phyloP scores from a whole-genome alignment of 2,329 filamentous ascomycete genomes.

The Orbilia ellipsospora region DNA sequence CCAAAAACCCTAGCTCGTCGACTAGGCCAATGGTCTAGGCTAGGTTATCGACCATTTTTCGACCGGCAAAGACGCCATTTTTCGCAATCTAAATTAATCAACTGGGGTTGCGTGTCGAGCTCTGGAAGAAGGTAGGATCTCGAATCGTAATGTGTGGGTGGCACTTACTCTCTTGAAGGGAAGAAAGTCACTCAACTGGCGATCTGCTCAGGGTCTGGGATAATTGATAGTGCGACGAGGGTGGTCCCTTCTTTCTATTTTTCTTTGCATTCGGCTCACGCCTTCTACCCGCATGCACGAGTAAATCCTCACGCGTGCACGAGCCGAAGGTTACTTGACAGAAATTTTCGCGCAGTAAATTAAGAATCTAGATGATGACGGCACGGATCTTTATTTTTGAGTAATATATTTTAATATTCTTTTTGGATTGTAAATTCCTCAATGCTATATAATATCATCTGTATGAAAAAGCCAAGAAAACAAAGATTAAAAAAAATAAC shows the following conservation, averaged over 20 bases:
- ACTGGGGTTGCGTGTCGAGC: slow-evolving; percentile 15
- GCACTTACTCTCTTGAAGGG: background rate
- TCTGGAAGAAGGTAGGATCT: slow-evolving; percentile 30
- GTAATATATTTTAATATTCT: slow-evolving; percentile 44
- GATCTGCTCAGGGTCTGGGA: slow-evolving; percentile 28
- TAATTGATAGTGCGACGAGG: slow-evolving; percentile 31
- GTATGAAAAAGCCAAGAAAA: slow-evolving; percentile 12
- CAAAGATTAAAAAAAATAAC: slow-evolving; percentile 21
- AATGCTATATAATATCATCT: slow-evolving; percentile 35
- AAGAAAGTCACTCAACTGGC: slow-evolving; percentile 48
- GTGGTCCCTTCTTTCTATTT: slow-evolving; percentile 1
- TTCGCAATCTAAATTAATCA: slow-evolving; percentile 40
- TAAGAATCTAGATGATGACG: background rate
- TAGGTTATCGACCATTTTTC: slow-evolving; percentile 29
- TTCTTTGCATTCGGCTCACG: slow-evolving; percentile 10
- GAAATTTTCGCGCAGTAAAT: background rate
- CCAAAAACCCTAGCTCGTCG: slow-evolving; percentile 5
- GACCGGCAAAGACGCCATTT: slow-evolving; percentile 47
- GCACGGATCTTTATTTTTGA: background rate
- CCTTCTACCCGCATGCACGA: slow-evolving; percentile 26
- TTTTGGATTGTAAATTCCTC: slow-evolving; percentile 26
- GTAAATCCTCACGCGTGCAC: slow-evolving; percentile 21
- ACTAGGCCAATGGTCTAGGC: slow-evolving; percentile 5
- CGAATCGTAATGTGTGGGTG: slow-evolving; percentile 9
- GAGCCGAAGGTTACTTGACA: too few species aligned